Conservation (phyloP, 129 eudicot genomes). For the Pseudognaphalium luteoalbum region DNA sequence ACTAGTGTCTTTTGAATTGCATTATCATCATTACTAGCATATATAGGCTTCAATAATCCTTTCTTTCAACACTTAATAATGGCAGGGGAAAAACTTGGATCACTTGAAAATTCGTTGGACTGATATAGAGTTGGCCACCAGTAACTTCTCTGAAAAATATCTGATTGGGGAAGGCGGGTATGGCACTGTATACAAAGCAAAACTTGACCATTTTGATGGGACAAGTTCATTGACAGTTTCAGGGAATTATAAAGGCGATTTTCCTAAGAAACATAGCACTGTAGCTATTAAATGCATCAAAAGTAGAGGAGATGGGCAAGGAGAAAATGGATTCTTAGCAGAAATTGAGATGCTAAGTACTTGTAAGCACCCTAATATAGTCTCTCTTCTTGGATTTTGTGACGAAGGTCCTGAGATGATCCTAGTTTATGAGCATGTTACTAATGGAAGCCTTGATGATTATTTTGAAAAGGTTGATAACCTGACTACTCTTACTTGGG, state of each 20-base stretch:
- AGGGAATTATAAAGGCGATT: neutral
- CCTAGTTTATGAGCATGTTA: slow-evolving; percentile 10
- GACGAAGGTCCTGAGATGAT: slow-evolving; percentile 14
- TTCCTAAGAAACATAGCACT: neutral
- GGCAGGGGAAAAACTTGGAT: slow-evolving; percentile 11
- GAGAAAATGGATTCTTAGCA: neutral
- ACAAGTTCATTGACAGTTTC: neutral
- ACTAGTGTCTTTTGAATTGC: too few relatives aligned
- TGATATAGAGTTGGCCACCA: slow-evolving; percentile 4
- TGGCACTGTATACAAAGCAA: slow-evolving; percentile 8
- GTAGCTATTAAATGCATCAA: slow-evolving; percentile 14
- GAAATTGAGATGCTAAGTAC: slow-evolving; percentile 7
- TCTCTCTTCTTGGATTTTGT: neutral
- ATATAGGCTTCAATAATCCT: neutral
- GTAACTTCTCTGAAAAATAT: neutral
- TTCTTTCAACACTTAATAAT: neutral
- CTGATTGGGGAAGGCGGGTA: neutral
- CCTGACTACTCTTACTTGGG: slow-evolving; percentile 2
- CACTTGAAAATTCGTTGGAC: neutral
- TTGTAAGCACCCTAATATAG: slow-evolving; percentile 17
- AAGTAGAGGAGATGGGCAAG: neutral
- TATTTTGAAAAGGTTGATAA: neutral
- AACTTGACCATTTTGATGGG: neutral
- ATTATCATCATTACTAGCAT: neutral
- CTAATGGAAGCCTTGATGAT: neutral